Evolutionary conservation across 202 grass and related monocot genomes (phyloP).

Genomic region (Bolboschoenoplectus hybrid): DNA sequence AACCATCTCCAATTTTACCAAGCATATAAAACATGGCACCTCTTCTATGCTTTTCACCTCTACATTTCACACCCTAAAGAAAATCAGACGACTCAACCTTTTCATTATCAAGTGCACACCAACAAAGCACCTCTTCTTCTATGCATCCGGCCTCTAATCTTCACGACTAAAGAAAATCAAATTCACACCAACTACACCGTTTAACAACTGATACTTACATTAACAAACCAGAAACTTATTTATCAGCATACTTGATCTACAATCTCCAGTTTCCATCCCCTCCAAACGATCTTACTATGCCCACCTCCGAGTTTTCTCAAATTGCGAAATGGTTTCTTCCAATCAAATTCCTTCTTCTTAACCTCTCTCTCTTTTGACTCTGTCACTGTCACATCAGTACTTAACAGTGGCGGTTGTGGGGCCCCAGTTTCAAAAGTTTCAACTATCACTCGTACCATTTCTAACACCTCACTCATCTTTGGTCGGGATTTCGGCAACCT

Average conservation of each 20-base stretch:
- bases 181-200: conserved; percentile 21
- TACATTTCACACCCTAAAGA: conserved; percentile 18
- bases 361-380: conserved; percentile 46
- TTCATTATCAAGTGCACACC: background rate
- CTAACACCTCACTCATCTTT: conserved; percentile 91
- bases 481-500: conserved; percentile 75
- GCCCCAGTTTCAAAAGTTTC: conserved; percentile 47
- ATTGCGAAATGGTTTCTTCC: conserved; percentile 58
- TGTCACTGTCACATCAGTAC: conserved; percentile 1
- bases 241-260: conserved; percentile 54
- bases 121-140: conserved; percentile 6
- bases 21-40: background rate
- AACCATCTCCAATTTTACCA: background rate
- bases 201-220: conserved; percentile 32
- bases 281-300: conserved; percentile 53
- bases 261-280: conserved; percentile 67
- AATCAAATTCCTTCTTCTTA: conserved; percentile 40
- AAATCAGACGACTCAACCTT: background rate
- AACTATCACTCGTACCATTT: conserved; percentile 71
- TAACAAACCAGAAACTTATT: background rate
- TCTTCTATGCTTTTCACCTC: background rate
- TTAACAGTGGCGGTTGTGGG: conserved; percentile 66
- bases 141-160: background rate
- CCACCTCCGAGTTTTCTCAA: conserved; percentile 46
- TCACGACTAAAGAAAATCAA: conserved; percentile 6